A percentile compares a stretch with the other conserved stretches of the same genome.
These are phyloP conservation scores for Microdochium trichocladiopsis DNA, from an alignment of 2,329 filamentous ascomycete genomes.

Conservation along the genomic window DNA sequence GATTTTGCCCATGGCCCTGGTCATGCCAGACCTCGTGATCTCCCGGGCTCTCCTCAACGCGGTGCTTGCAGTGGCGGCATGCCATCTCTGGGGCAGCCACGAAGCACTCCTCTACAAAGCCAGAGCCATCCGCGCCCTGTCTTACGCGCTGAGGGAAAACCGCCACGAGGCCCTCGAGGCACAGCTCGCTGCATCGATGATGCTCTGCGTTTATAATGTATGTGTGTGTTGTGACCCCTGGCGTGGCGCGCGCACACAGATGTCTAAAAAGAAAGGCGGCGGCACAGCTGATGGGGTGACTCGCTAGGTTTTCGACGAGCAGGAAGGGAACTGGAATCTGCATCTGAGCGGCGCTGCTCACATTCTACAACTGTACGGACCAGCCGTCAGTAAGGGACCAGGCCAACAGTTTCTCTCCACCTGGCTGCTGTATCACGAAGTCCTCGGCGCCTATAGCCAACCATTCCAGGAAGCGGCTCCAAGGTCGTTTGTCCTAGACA, in stretches of 20 bases:
- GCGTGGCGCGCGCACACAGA: no score
- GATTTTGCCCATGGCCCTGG: conserved; percentile 36
- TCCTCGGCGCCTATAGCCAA: conserved; percentile 35
- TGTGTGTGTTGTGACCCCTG: no score
- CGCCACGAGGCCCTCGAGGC: conserved; percentile 22
- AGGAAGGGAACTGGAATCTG: conserved; percentile 35
- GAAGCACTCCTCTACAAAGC: conserved; percentile 33
- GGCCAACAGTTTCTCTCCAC: conserved; percentile 31
- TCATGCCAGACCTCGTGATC: conserved; percentile 19
- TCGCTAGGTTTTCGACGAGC: conserved; percentile 37
- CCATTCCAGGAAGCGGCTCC: conserved; percentile 17
- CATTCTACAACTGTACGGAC: conserved; percentile 20
- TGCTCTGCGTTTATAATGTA: conserved; percentile 42
- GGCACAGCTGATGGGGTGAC: background rate
- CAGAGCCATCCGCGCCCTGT: conserved; percentile 30
- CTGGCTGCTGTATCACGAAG: conserved; percentile 40
- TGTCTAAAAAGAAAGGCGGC: no score
- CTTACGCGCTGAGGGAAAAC: conserved; percentile 24
- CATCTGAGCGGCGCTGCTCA: conserved; percentile 35
- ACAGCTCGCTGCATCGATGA: conserved; percentile 39
- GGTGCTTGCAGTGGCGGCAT: conserved; percentile 35
- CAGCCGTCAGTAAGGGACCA: conserved; percentile 16
- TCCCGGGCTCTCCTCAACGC: conserved; percentile 32
- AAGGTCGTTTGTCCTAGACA: conserved; percentile 17
- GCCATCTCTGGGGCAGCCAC: conserved; percentile 29